Base-by-base conservation (phyloP, 306 rosid species). In the Canavalia ensiformis region DNA sequence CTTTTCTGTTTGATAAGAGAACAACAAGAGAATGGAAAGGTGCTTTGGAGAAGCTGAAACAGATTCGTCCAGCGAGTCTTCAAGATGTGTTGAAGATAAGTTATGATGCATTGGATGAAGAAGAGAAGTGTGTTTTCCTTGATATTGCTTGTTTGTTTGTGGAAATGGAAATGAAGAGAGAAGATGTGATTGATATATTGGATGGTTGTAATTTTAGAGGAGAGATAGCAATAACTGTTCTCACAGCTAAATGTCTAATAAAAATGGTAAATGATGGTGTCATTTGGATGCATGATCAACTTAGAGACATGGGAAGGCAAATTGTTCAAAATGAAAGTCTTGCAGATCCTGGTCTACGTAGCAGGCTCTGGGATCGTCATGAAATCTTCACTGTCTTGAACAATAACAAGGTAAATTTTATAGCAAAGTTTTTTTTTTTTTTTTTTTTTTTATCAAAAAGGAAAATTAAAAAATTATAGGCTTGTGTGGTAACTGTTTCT, bases 251-350 rank as follows among this genome's bases (percentile, higher is more conserved):
- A 76, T 91, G 91, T n/a, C 79, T 91, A 1, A 78, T 89, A 25
- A 91, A 87, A 69, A 68, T 89, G 39, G 58, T 37, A 25, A 33
- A 3, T n/a, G 83, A 81, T 30, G 37, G 37, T 11, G 35, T 49
- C 0, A 0, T 91, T 54, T 89, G 91, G 91, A 81, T 91, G 90
- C 95, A 91, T 13, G 95, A 91, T 74, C 92, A 87, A 62, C 42
- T 91, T 76, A 86, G 91, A 75, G 92, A 89, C 77, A 87, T 89
- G 92, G 95, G 92, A 42, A 82, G 88, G 68, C 91, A 91, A 64
- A 87, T 91, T 54, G 90, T 87, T 78, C 37, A 1, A 8, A 8
- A 65, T 3, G 82, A 82, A 63, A 52, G 51, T 30, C 11, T 66
- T 12, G 25, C 12, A 2, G 68, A 87, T 75, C 79, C 86, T 2